phyloP scores from a whole-genome alignment of 1,284 basidiomycete species.

The Rhodotorula sp. region DNA sequence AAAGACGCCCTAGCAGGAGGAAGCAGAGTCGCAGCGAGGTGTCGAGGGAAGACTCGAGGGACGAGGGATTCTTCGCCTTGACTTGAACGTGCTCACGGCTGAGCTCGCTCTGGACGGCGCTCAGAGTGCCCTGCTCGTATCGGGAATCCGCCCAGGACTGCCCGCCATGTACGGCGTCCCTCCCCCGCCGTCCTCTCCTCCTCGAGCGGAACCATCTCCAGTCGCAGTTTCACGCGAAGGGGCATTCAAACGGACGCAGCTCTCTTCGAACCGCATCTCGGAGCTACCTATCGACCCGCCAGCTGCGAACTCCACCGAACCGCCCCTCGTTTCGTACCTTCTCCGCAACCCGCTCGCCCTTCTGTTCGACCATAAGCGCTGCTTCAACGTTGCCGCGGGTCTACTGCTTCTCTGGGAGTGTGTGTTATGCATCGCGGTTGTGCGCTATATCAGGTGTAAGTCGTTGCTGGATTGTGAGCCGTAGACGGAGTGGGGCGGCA shows the following conservation, averaged over 20 bases:
- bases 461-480: no score
- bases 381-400: conserved; percentile 11
- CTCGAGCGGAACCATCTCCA: not conserved
- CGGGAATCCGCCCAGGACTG: no score
- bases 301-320: not conserved
- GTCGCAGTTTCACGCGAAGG: not conserved
- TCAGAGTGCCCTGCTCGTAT: no score
- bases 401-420: conserved; percentile 69
- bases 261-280: not conserved
- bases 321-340: not conserved
- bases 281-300: no score
- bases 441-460: conserved; percentile 77
- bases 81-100: not conserved
- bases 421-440: conserved; percentile 71
- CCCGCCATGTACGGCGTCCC: conserved; percentile 5
- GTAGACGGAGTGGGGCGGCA: no score
- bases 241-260: not conserved
- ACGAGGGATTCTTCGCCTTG: not conserved
- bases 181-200: not conserved
- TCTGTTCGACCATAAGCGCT: conserved; percentile 9
- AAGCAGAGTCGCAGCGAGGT: not conserved
- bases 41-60: not conserved
- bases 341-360: conserved; percentile 5
- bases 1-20: not conserved
- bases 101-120: not conserved